These are phyloP conservation scores for Clavulina sp. DNA, from an alignment of 768 basidiomycete species.

Conservation along the genomic window DNA sequence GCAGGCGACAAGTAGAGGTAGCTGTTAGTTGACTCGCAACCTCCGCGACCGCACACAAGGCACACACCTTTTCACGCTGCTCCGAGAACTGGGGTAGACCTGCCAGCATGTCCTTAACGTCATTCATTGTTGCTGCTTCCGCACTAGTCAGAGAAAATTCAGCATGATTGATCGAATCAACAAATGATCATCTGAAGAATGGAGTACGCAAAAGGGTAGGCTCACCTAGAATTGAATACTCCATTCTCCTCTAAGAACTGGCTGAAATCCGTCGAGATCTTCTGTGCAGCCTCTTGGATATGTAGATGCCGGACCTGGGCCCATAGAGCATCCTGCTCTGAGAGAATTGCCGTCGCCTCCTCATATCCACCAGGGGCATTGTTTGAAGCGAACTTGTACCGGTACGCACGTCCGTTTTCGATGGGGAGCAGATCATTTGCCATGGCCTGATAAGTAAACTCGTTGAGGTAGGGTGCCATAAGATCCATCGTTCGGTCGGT, in stretches of 20 bases:
- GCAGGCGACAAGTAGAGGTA: neutral
- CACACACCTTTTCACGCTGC: constrained; percentile 70
- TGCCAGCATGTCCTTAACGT: constrained; percentile 99
- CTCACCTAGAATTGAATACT: constrained; percentile 68
- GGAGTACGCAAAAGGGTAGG: constrained; percentile 6
- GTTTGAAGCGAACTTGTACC: constrained; percentile 90
- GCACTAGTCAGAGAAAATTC: constrained; percentile 33
- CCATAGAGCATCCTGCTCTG: constrained; percentile 83
- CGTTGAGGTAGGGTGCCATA: constrained; percentile 78
- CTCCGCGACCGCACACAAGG: neutral
- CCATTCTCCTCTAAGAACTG: constrained; percentile 88
- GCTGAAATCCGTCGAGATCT: constrained; percentile 90
- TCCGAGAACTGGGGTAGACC: constrained; percentile 88
- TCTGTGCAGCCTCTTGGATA: constrained; percentile 97
- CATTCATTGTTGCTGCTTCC: constrained; percentile 74
- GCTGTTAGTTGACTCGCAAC: neutral
- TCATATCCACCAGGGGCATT: constrained; percentile 50
- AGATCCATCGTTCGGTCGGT: constrained; percentile 96
- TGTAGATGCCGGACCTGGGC: constrained; percentile 89
- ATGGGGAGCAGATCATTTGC: constrained; percentile 85
- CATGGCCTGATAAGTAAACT: constrained; percentile 99
- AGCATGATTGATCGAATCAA: constrained; percentile 4
- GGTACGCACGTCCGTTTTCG: constrained; percentile 70
- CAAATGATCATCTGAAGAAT: neutral
- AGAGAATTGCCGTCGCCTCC: constrained; percentile 72